Evolutionary conservation across 2,329 filamentous ascomycete genomes (phyloP), one percentile per base, ranked within the genome.

Genomic region (Pestalotiopsis sp.): DNA sequence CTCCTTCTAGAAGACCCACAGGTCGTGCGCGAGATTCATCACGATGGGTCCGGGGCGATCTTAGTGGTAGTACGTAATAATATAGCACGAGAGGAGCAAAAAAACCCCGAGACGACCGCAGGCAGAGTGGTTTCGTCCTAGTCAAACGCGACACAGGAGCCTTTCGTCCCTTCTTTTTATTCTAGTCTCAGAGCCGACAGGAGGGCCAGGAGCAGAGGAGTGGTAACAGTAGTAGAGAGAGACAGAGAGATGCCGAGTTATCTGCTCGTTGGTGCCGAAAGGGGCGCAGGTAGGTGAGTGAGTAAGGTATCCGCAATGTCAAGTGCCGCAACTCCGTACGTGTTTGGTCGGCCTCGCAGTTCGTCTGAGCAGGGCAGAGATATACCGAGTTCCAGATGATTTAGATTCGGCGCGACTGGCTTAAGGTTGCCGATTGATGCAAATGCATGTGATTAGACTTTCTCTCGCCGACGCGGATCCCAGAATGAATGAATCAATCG

Each of bases 1-100:
- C 56, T 67, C 49, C 36, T 67, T 59, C 65, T 67, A 67, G 65
- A 61, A 59, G 65, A 25, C 65, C 65, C 65, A 67, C 65, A 27
- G 36, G 57, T 67, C 65, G 65, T 41, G 65, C 57, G 65, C 17
- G 25, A 49, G 65, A 67, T 59, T 67, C 65, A 67, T 67, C 65
- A 49, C 57, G 57, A 67, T 67, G 52, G 65, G 65, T 23, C 38
- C 65, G 25, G 27, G 65, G 65, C 25, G 23, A 27, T 62, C 59
- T 62, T 62, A 20, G 27, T 61, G n/a, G 56, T 61, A 39, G 45
- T 65, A 52, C 62, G 62, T 52, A 49, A 65, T 65, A 45, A 39
- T 65, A 52, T 36, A 36, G 23, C 23, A 27, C 57, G 12, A 13
- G 57, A 36, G 23, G 23, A 27, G 17, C 9, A 27, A 38, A 14